These are phyloP conservation scores for Pythium plurisporium DNA, from an alignment of 352 stramenopile genomes.

Conservation along the genomic window DNA sequence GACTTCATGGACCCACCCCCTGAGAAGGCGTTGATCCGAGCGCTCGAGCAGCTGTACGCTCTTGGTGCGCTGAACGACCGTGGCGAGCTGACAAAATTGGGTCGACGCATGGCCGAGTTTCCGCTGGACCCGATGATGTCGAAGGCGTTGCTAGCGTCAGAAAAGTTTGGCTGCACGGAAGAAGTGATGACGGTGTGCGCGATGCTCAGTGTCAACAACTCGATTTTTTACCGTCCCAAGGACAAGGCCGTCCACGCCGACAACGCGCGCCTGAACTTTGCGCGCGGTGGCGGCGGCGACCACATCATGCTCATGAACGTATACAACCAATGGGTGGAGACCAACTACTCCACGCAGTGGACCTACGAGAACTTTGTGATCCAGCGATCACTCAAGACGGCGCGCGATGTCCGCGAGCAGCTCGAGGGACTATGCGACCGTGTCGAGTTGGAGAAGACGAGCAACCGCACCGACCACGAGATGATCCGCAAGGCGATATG, in stretches of 20 bases:
- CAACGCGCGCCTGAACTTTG: slow-evolving; percentile 95
- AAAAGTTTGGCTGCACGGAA: slow-evolving; percentile 94
- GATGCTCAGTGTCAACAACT: slow-evolving; percentile 92
- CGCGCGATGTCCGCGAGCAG: slow-evolving; percentile 98
- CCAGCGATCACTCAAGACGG: slow-evolving; percentile 96
- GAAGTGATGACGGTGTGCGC: slow-evolving; percentile 97
- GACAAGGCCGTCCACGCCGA: slow-evolving; percentile 95
- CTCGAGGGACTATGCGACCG: slow-evolving; percentile 98
- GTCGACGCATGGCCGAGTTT: slow-evolving; percentile 93
- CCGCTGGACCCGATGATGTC: slow-evolving; percentile 97
- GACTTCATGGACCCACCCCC: slow-evolving; percentile 99
- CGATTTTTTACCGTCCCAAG: slow-evolving; percentile 94
- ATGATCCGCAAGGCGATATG: slow-evolving; percentile 96
- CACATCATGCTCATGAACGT: slow-evolving; percentile 98
- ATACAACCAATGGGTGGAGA: slow-evolving; percentile 98
- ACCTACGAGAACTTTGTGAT: slow-evolving; percentile 97
- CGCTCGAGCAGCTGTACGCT: slow-evolving; percentile 98
- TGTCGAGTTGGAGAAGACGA: slow-evolving; percentile 93
- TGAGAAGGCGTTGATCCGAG: slow-evolving; percentile 97
- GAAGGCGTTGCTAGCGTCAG: slow-evolving; percentile 96
- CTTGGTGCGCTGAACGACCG: slow-evolving; percentile 97
- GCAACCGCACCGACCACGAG: slow-evolving; percentile 88
- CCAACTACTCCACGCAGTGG: slow-evolving; percentile 96
- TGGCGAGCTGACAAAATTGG: slow-evolving; percentile 92
- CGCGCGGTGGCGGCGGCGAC: slow-evolving; percentile 92